Conservation (phyloP, 2,329 filamentous ascomycete species). For the Colletotrichum sp. region DNA sequence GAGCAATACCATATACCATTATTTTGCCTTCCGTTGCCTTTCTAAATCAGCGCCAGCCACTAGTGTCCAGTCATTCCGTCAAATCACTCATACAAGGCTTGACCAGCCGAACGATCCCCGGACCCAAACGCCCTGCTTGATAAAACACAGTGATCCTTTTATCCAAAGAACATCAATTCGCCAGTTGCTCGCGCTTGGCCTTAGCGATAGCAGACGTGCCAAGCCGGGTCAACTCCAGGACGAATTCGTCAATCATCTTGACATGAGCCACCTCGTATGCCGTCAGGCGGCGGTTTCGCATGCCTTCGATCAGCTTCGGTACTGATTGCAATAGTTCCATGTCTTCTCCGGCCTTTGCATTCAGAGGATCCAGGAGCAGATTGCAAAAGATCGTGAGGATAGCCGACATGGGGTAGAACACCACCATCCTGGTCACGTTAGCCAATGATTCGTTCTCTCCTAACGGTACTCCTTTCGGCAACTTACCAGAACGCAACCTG, state of each 20-base stretch:
- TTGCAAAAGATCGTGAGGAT: conserved; percentile 60
- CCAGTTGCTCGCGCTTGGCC: neutral
- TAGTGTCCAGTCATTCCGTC: neutral
- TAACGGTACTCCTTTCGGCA: neutral
- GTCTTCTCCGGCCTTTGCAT: conserved; percentile 47
- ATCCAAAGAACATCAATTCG: neutral
- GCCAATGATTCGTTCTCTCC: neutral
- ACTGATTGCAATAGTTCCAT: conserved; percentile 49
- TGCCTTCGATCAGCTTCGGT: conserved; percentile 46
- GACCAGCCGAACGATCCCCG: neutral
- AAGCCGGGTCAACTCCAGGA: conserved; percentile 47
- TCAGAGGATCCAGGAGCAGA: conserved; percentile 52
- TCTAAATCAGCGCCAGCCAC: neutral
- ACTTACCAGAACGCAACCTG: conserved; percentile 56
- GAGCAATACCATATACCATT: neutral
- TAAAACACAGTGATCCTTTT: neutral
- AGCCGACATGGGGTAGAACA: conserved; percentile 63
- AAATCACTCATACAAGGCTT: neutral
- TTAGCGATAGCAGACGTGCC: conserved; percentile 43
- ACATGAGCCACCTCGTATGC: conserved; percentile 43
- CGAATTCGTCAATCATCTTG: conserved; percentile 45
- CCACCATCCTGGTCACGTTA: conserved; percentile 46
- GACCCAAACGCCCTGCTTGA: neutral
- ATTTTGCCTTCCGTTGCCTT: neutral
- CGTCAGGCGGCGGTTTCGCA: conserved; percentile 33